Evolutionary conservation across 129 eudicot genomes (phyloP).

Genomic region (Calendula officinalis): DNA sequence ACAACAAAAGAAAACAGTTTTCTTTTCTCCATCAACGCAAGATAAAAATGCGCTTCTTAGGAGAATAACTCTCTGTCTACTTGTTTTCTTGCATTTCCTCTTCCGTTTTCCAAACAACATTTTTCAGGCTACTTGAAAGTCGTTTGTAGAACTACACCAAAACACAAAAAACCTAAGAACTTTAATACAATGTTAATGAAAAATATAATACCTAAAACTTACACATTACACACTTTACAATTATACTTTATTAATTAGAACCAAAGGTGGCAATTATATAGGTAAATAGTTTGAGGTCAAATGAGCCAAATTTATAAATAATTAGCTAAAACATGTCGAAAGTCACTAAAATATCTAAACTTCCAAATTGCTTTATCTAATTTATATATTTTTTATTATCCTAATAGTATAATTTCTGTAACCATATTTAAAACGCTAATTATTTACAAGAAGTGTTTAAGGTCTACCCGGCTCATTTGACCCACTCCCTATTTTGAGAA

Average conservation of each 20-base stretch:
- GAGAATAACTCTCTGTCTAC: slow-evolving; percentile 16
- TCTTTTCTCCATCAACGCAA: slow-evolving; percentile 12
- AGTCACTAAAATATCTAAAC: not conserved
- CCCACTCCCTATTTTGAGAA: not conserved
- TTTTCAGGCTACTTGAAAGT: slow-evolving; percentile 74
- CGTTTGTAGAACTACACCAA: slow-evolving; percentile 73
- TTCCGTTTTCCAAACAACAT: slow-evolving; percentile 97
- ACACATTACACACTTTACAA: not conserved
- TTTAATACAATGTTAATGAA: not conserved
- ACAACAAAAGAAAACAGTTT: not conserved
- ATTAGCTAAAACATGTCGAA: not conserved
- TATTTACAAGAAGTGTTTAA: not conserved
- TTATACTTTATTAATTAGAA: not conserved
- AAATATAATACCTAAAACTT: not conserved
- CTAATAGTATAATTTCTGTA: not conserved
- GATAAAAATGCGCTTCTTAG: not conserved
- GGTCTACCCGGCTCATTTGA: not conserved
- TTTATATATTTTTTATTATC: not conserved
- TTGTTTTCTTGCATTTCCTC: slow-evolving; percentile 69
- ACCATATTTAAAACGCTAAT: not conserved
- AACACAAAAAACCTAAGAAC: not conserved
- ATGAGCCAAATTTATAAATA: not conserved
- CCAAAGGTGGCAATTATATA: not conserved
- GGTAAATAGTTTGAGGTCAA: not conserved
- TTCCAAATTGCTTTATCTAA: not conserved